Evolutionary conservation across 164 flowering plant species (phyloP), one percentile per base, ranked within the genome.

Genomic region (Nymphaea colorata): DNA sequence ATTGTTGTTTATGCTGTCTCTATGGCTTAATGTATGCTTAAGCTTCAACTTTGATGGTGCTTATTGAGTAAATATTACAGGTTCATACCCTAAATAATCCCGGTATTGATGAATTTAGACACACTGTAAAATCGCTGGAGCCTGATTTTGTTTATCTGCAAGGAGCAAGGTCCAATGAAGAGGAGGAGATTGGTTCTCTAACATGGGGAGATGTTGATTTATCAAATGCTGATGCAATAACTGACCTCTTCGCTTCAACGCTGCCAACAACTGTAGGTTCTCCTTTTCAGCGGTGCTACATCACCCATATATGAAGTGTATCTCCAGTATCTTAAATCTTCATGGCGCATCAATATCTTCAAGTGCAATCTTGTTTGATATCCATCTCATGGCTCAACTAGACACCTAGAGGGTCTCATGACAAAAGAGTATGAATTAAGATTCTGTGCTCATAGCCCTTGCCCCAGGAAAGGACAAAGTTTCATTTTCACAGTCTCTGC

Each of bases 101-200:
- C 0, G 78, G 77, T 55, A 64, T 61, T 3, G 88, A 86, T 51
- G 91, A 88, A 73, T 84, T 93, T 65, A 64, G 76, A 41, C 80
- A 69, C 36, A 75, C 71, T 69, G 41, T 90, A 14, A 86, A 87
- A 51, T 77, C 85, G 41, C 74, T 60, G 10, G 80, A 77, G 73
- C 91, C 91, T 0, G 83, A 76, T 74, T 70, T 87, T 66, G 83
- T 93, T 15, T 93, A 86, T 75, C 74, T 90, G 70, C 87, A 84
- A 84, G 96, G 94, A 10, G 80, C 84, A 53, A 80, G 71, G 43
- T 70, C 72, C 60, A 80, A 81, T 64, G 77, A 74, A 65, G 41
- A 61, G 42, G 91, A 84, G 77, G 81, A 75, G 61, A 64, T 87
- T 70, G 94, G 96, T 3, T 53, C 86, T 64, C 70, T 86, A 42